Evolutionary conservation across 2,329 filamentous ascomycete genomes (phyloP), one percentile per base, ranked within the genome.

Genomic region (Chrysoporthe cubensis): DNA sequence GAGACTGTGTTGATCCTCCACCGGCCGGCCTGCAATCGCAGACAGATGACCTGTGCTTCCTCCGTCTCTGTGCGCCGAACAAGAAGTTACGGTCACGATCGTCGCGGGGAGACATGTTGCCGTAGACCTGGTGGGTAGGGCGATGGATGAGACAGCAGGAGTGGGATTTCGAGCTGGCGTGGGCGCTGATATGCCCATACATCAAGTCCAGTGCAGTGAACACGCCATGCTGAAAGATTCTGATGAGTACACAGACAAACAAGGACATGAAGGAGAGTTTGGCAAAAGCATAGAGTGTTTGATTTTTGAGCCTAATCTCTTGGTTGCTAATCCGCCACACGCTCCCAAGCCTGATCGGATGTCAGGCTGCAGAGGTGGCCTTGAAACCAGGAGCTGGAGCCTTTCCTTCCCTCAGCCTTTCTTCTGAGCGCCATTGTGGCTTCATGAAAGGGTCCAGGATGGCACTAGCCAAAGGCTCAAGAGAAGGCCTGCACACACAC

Each of bases 21-120:
- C 18, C 62, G 42, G 44, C 16, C 13, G 56, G 32, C 56, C 40
- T 64, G 46, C 60, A 66, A 9, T 50, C 44, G 64, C 64, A 69
- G 59, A 66, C 63, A 0, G 67, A 69, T 9, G 67, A 50, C 1
- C 54, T 60, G 13, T 40, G 60, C 42, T 66, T 64, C 46, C 54
- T 66, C 8, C 40, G 64, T 26, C 40, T 42, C 32, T 57, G 62
- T 3, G 32, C 18, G 7, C 43, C 66, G 46, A 60, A 65, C 43
- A 62, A 16, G 42, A 65, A 65, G 5, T 65, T 62, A 46, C 46
- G 34, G 14, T 56, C 60, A 21, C 57, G 60, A 18, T 34, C 43
- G 56, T 54, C 40, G 44, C 43, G 56, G 11, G 48, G 34, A 63
- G 60, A 40, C 64, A 69, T 69, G 3, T 11, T 16, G 60, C 37